These are phyloP conservation scores for Citeromyces nyonsensis DNA, from an alignment of 805 yeast genomes.

Conservation along the genomic window DNA sequence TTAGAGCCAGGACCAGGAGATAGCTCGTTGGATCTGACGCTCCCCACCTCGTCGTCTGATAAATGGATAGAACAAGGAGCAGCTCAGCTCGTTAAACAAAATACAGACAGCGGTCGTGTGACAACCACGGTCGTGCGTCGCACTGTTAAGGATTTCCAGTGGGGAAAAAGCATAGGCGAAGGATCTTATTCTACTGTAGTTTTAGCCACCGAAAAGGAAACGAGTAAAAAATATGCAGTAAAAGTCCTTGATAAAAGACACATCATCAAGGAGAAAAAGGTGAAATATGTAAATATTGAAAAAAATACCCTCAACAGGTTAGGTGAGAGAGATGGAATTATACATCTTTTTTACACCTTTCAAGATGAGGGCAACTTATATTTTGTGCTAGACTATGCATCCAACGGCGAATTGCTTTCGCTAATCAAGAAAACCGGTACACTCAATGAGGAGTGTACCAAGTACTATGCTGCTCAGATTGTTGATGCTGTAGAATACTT, in stretches of 20 bases:
- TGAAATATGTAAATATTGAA: conserved; percentile 72
- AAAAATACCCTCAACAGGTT: conserved; percentile 65
- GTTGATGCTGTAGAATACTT: conserved; percentile 58
- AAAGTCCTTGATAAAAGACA: conserved; percentile 66
- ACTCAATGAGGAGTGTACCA: conserved; percentile 50
- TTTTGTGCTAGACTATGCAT: conserved; percentile 66
- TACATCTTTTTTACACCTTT: conserved; percentile 61
- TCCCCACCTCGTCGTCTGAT: conserved; percentile 10
- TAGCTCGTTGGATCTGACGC: conserved; percentile 2
- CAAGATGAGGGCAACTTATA: conserved; percentile 64
- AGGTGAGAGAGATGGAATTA: conserved; percentile 43
- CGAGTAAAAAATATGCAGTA: conserved; percentile 53
- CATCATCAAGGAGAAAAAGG: conserved; percentile 68
- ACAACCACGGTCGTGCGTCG: conserved; percentile 31
- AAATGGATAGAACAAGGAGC: conserved; percentile 48
- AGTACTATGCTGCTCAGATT: conserved; percentile 59
- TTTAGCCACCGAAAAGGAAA: conserved; percentile 64
- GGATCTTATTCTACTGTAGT: conserved; percentile 94
- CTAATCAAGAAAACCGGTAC: conserved; percentile 58
- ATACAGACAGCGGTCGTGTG: conserved; percentile 30
- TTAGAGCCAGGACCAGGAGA: too few species aligned
- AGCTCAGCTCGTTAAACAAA: conserved; percentile 32
- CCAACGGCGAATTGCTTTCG: conserved; percentile 61
- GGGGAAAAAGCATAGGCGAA: conserved; percentile 83
- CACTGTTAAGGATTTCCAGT: conserved; percentile 70